A percentile compares a stretch with the other conserved stretches of the same genome.
Evolutionary conservation across 495 filamentous ascomycete species (phyloP).

Genomic region (Letharia columbiana): DNA sequence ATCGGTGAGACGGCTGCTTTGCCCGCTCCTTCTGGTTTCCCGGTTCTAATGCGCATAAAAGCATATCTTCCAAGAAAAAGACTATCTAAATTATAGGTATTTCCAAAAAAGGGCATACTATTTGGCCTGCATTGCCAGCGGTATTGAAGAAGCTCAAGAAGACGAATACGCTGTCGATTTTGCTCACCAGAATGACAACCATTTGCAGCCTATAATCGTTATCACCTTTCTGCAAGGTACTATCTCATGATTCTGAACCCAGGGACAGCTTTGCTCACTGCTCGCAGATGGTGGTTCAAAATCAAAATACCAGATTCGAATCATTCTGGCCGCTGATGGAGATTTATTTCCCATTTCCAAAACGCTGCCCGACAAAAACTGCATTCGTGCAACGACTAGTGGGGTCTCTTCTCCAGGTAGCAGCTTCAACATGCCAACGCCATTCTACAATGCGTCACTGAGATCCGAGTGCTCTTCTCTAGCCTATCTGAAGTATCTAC

Average conservation of each 20-base stretch:
- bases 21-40: neutral
- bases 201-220: conserved; percentile 62
- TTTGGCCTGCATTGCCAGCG: conserved; percentile 66
- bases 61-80: conserved; percentile 80
- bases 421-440: conserved; percentile 44
- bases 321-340: conserved; percentile 63
- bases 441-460: conserved; percentile 84
- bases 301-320: conserved; percentile 55
- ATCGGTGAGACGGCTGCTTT: conserved; percentile 27
- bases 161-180: conserved; percentile 52
- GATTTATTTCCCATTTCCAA: conserved; percentile 58
- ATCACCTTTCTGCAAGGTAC: conserved; percentile 35
- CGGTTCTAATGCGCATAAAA: conserved; percentile 21
- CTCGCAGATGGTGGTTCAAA: conserved; percentile 21
- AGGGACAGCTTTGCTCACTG: neutral
- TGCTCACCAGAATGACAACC: conserved; percentile 65
- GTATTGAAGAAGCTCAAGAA: conserved; percentile 49
- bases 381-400: conserved; percentile 47
- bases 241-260: neutral
- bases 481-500: conserved; percentile 63
- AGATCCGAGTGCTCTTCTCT: conserved; percentile 66
- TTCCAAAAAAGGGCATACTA: conserved; percentile 95
- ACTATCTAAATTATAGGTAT: conserved; percentile 86
- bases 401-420: conserved; percentile 30
- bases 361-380: conserved; percentile 59